These are phyloP conservation scores for Byssochlamys sp. DNA, from an alignment of 2,329 filamentous ascomycete genomes.

Conservation along the genomic window DNA sequence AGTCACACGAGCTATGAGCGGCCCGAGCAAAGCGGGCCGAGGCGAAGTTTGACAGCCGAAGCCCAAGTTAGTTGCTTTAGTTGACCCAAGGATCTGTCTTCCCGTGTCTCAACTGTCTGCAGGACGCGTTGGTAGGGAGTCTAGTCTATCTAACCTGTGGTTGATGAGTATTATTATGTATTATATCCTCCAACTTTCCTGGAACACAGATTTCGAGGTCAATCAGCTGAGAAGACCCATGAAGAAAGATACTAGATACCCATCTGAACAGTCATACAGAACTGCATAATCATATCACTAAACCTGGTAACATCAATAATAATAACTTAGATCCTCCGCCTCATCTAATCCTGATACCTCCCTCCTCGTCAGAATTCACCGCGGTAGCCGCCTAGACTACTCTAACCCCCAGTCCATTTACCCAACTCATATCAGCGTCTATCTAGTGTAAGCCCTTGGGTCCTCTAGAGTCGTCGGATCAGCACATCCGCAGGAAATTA, in stretches of 20 bases:
- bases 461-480: background rate
- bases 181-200: no score
- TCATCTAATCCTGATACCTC: no score
- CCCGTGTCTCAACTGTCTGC: background rate
- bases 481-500: background rate
- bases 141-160: no score
- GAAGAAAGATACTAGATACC: no score
- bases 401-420: background rate
- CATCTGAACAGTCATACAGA: no score
- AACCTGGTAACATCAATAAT: no score
- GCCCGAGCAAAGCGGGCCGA: background rate
- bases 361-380: background rate
- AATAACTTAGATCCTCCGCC: no score
- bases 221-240: no score
- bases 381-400: background rate
- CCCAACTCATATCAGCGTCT: background rate
- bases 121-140: no score
- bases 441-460: background rate
- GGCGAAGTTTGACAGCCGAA: background rate
- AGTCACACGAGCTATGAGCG: background rate
- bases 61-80: background rate
- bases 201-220: no score
- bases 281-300: no score
- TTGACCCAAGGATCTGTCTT: background rate
- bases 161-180: no score